A percentile compares a stretch with the other conserved stretches of the same genome.
phyloP scores from a whole-genome alignment of 1,139 yeast species.

The Pneumocystis oryctolagi region DNA sequence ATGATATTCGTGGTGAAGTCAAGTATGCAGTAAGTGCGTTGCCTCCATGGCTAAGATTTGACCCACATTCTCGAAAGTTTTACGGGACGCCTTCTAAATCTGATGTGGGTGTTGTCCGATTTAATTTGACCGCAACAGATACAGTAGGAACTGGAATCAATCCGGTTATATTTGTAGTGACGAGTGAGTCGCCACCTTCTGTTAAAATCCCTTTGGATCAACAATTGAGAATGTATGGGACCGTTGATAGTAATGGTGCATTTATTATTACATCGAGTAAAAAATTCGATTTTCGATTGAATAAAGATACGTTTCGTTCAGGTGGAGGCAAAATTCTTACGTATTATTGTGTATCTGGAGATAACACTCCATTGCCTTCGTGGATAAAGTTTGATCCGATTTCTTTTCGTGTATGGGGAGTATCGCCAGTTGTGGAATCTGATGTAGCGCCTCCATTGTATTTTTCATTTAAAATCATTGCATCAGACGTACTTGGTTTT shows the following conservation, averaged over 20 bases:
- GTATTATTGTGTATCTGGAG: conserved; percentile 71
- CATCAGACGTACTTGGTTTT: conserved; percentile 62
- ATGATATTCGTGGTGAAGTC: conserved; percentile 28
- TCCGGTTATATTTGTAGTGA: conserved; percentile 14
- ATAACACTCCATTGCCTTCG: conserved; percentile 76
- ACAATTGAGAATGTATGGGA: conserved; percentile 15
- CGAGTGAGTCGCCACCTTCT: conserved; percentile 14
- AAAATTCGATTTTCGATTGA: conserved; percentile 47
- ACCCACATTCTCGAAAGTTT: conserved; percentile 43
- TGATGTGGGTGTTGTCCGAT: conserved; percentile 32
- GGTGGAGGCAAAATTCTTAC: conserved; percentile 34
- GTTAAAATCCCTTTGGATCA: conserved; percentile 13
- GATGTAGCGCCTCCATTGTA: conserved; percentile 71
- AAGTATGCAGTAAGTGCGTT: conserved; percentile 40
- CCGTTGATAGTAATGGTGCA: conserved; percentile 48
- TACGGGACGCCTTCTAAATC: conserved; percentile 49
- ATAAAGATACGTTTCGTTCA: conserved; percentile 39
- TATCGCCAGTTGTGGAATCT: conserved; percentile 75
- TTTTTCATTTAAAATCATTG: conserved; percentile 62
- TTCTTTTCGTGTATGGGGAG: conserved; percentile 59
- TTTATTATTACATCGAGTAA: conserved; percentile 60
- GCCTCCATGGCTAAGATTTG: conserved; percentile 72
- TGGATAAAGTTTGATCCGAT: conserved; percentile 64
- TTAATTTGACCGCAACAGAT: conserved; percentile 49
- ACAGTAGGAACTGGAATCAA: conserved; percentile 13